Base-by-base conservation (phyloP, 495 filamentous ascomycete species). In the Coniosporium apollinis region DNA sequence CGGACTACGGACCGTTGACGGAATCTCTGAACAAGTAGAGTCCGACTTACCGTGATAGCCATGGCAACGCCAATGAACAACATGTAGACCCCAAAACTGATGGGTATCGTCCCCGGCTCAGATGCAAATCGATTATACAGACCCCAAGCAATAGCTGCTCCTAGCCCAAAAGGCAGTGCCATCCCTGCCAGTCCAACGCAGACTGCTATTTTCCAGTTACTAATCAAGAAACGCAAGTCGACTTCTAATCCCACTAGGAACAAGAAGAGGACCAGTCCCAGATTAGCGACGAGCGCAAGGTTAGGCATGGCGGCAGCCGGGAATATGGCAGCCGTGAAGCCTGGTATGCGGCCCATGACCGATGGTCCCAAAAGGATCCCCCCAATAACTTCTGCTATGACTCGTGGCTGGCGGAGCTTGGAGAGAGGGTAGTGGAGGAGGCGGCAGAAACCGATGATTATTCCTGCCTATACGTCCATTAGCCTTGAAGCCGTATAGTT, bases 11-110 rank as follows among this genome's bases (percentile, higher is more conserved):
- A n/a, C n/a, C n/a, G n/a, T n/a, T n/a, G n/a, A n/a, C n/a, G n/a
- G n/a, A n/a, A 33, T 19, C 11, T 9, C 9, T 15, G 4, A 26
- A 20, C 34, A 28, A 20, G 19, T 36, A 20, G 17, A 10, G 31
- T 7, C 14, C 3, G 16, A 44, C 57, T 41, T 57, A 72, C 72
- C 4, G 89, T 97, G 51, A 97, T 97, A 7, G 83, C 76, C 61
- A 97, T 76, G 2, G 89, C 89, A 28, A 92, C 82, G 50, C 84
- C 89, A 45, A 97, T 80, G 54, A 97, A 97, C 19, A 97, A 70
- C 50, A 84, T 72, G 49, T 80, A 97, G 11, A 81, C 72, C 6
- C 79, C 81, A 47, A 94, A 93, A 22, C 55, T 56, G 30, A 94
- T 79, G 1, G 62, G 63, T 3, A 70, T 65, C 0, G 66, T 69